Conservation (phyloP, 2,329 filamentous ascomycete species). For the Sclerotinia spermophila region DNA sequence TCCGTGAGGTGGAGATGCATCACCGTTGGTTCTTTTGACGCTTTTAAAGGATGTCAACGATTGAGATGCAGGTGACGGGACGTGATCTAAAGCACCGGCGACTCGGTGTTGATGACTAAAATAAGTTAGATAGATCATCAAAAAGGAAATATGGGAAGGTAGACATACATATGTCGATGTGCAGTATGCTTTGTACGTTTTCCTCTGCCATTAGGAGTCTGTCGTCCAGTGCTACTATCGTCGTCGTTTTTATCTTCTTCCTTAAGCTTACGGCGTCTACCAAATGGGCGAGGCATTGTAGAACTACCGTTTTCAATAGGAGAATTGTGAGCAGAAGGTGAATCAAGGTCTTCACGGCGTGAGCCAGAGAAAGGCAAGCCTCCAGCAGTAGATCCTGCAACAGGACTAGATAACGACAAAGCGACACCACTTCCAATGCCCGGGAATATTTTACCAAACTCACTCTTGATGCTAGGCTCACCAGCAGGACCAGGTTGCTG, state of each 20-base stretch:
- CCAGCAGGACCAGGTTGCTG: conserved; percentile 73
- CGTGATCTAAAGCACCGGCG: conserved; percentile 50
- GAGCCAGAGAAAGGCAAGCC: conserved; percentile 48
- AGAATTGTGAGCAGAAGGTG: conserved; percentile 45
- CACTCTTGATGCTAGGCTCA: conserved; percentile 88
- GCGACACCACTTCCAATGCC: conserved; percentile 75
- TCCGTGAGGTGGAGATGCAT: conserved; percentile 45
- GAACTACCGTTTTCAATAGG: conserved; percentile 37
- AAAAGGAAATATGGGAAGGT: conserved; percentile 44
- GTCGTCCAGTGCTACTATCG: conserved; percentile 62
- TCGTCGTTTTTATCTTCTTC: conserved; percentile 70
- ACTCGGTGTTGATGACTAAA: conserved; percentile 49
- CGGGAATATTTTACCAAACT: conserved; percentile 91
- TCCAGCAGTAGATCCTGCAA: conserved; percentile 48
- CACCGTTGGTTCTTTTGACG: conserved; percentile 44
- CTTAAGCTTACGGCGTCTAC: conserved; percentile 64
- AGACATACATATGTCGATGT: conserved; percentile 22
- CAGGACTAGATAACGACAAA: conserved; percentile 45
- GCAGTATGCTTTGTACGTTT: conserved; percentile 64
- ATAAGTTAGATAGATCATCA: conserved; percentile 24
- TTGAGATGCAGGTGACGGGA: conserved; percentile 43
- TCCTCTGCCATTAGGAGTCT: conserved; percentile 54
- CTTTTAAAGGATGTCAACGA: conserved; percentile 48
- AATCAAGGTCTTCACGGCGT: conserved; percentile 51
- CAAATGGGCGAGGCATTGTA: conserved; percentile 36